Evolutionary conservation across 352 stramenopile species (phyloP).

Genomic region (Globisporangium nodosum): DNA sequence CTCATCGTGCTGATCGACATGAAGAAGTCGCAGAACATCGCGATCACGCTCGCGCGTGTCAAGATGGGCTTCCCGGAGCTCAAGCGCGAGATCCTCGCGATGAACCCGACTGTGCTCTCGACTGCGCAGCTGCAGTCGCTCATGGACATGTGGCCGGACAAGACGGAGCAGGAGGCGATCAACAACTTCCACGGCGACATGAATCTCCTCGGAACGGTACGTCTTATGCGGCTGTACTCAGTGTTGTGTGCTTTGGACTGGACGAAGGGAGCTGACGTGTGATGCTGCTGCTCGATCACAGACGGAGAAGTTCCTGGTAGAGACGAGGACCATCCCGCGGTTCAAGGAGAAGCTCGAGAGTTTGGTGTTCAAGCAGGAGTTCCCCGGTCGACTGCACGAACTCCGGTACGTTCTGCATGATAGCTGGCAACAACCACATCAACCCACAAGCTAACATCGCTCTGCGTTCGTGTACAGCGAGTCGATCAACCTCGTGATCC

Average conservation of each 20-base stretch:
- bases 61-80: constrained; percentile 68
- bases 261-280: not conserved
- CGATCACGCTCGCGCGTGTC: constrained; percentile 74
- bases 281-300: not conserved
- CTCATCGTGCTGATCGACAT: constrained; percentile 80
- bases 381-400: constrained; percentile 67
- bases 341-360: constrained; percentile 71
- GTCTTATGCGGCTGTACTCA: not conserved
- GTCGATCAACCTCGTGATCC: constrained; percentile 73
- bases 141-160: constrained; percentile 84
- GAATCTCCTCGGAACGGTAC: constrained; percentile 41
- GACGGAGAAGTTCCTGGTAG: constrained; percentile 76
- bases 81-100: constrained; percentile 63
- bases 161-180: constrained; percentile 64
- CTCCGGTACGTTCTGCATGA: constrained; percentile 24
- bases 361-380: constrained; percentile 84
- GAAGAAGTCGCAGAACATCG: constrained; percentile 88
- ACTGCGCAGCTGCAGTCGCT: constrained; percentile 72
- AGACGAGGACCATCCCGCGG: constrained; percentile 59
- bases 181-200: constrained; percentile 62
- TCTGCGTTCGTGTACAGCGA: constrained; percentile 20
- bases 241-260: not conserved
- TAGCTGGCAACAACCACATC: too few species aligned
- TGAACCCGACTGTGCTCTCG: constrained; percentile 75
- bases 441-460: too few species aligned